Evolutionary conservation across 2,329 filamentous ascomycete species (phyloP).

Genomic region (Cryphonectria naterciae): DNA sequence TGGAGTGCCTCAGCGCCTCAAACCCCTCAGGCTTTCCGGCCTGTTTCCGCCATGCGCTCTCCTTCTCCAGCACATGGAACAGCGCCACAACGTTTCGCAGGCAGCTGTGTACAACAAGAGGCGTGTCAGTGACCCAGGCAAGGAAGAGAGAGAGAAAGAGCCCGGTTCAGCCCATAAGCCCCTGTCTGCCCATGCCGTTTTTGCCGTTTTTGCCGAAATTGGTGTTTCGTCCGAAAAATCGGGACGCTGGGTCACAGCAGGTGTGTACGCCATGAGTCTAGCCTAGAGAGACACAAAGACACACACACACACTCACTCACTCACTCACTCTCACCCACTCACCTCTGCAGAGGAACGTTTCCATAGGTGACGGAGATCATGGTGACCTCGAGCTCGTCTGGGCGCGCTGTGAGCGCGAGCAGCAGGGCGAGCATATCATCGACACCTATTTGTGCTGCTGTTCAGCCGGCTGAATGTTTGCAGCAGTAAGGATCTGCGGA

Average conservation of each 20-base stretch:
- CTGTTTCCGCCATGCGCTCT: conserved; percentile 79
- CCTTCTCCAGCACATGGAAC: conserved; percentile 90
- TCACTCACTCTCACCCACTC: conserved; percentile 31
- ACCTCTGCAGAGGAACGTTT: conserved; percentile 87
- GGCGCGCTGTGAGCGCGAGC: conserved; percentile 78
- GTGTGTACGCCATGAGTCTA: conserved; percentile 11
- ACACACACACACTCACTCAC: background rate
- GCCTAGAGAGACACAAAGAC: background rate
- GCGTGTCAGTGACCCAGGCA: background rate
- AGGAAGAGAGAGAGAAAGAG: background rate
- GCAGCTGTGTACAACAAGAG: conserved; percentile 58
- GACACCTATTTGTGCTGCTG: conserved; percentile 60
- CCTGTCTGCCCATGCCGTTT: conserved; percentile 1
- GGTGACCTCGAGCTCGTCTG: conserved; percentile 83
- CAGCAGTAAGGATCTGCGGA: background rate
- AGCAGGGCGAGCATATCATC: conserved; percentile 92
- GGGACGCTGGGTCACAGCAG: conserved; percentile 4
- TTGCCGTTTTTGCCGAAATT: conserved; percentile 6
- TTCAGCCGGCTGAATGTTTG: conserved; percentile 20
- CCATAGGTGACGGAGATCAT: conserved; percentile 92
- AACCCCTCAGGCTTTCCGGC: conserved; percentile 73
- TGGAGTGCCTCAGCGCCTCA: conserved; percentile 69
- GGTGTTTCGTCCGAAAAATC: conserved; percentile 17
- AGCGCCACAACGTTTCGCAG: conserved; percentile 86
- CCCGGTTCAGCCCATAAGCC: background rate